Evolutionary conservation across 73 alveolate genomes (phyloP), one percentile per base, ranked within the genome.

Genomic region (Paramecium sonneborni): DNA sequence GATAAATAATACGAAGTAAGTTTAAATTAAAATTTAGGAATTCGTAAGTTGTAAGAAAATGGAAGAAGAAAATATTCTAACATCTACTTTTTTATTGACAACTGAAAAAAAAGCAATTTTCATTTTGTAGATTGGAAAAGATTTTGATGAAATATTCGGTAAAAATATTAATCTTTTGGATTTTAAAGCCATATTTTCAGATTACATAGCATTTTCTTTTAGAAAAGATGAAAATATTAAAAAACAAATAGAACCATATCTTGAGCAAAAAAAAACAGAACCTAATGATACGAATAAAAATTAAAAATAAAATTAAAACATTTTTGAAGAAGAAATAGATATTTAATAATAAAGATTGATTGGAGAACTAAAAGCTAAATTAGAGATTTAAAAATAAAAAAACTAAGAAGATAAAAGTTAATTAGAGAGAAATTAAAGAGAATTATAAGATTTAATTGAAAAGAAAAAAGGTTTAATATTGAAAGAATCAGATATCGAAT

Each of bases 291-390:
- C 10, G 0, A 24, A 24, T 62, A 62, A 62, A 62, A 26, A 30
- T 62, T 62, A 62, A 26, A 32, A 62, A 2, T 6, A 26, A 52
- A 52, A 52, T 30, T 62, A 62, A 62, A 62, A 62, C 9, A 62
- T 62, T 0, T 62, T 62, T 62, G 84, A 62, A 24, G 84, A 62
- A 62, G 84, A 62, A n/a, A 62, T 62, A 26, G 84, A 62, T 12
- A 30, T 30, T 26, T 62, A 62, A 7, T 62, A 62, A 12, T 26
- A 62, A 30, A 62, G 44, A 62, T 32, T 30, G 11, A 62, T 62
- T 23, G 84, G 84, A 62, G 84, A 62, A 62, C 24, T 62, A 30
- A 62, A 62, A 12, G 84, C 84, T 30, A 62, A 62, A 32, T 26
- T 62, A 14, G 84, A 62, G 11, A 62, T 62, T 1, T 62, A 30